Evolutionary conservation across 2,329 filamentous ascomycete genomes (phyloP).

Genomic region (Fusarium denticulatum): DNA sequence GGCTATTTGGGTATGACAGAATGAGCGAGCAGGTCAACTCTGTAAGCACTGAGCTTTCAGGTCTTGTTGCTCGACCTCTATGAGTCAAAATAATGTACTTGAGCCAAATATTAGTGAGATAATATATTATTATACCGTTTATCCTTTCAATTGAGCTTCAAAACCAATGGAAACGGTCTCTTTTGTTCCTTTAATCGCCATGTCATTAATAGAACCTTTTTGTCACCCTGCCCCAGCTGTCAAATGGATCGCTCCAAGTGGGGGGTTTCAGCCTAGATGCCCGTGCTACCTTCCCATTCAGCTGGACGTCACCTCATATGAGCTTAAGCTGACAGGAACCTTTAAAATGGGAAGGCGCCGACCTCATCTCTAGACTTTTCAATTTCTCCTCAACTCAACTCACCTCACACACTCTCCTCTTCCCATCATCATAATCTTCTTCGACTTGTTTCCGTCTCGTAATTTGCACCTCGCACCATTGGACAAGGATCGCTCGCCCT

Average conservation of each 20-base stretch:
- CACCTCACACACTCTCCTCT: neutral
- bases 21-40: neutral
- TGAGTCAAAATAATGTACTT: too few species aligned
- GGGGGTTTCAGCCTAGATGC: conserved; percentile 32
- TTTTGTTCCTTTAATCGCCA: neutral
- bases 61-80: rapidly evolving
- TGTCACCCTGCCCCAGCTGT: neutral
- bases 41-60: too few species aligned
- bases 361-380: conserved; percentile 4
- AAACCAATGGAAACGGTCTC: rapidly evolving
- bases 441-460: neutral
- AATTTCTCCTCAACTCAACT: neutral
- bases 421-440: neutral
- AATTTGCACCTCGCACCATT: conserved; percentile 7
- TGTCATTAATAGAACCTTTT: neutral
- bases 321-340: neutral
- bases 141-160: neutral
- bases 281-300: conserved; percentile 24
- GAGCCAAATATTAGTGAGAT: rapidly evolving
- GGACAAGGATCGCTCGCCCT: conserved; percentile 23
- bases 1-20: neutral
- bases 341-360: conserved; percentile 32
- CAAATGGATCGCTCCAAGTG: conserved; percentile 10
- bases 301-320: conserved; percentile 21
- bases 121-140: rapidly evolving